A percentile compares a stretch with the other conserved stretches of the same genome.
Evolutionary conservation across 441 rosid genomes (phyloP).

Genomic region (Brassica balearica): DNA sequence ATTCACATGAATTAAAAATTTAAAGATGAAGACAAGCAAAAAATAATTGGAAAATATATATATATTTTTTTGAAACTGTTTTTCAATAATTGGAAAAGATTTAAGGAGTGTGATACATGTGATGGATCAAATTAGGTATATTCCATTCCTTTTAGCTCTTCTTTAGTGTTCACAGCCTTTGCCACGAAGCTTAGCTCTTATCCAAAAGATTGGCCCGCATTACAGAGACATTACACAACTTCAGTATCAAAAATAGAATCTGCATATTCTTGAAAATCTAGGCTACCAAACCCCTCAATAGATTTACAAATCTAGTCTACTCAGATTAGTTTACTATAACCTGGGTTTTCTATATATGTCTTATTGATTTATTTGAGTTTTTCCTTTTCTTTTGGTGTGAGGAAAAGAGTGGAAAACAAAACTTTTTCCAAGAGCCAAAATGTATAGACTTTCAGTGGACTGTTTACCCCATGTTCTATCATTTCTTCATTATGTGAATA

Average conservation of each 20-base stretch:
- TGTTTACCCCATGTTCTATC: too few relatives aligned
- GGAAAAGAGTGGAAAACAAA: slow-evolving; percentile 3
- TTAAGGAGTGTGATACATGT: slow-evolving; percentile 15
- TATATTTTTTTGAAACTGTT: too few relatives aligned
- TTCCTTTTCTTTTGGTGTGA: not conserved
- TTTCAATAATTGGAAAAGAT: slow-evolving; percentile 5
- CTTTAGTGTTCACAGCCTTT: slow-evolving; percentile 15
- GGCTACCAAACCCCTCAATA: not conserved
- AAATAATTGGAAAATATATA: slow-evolving; percentile 5
- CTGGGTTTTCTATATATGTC: not conserved
- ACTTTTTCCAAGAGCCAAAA: not conserved
- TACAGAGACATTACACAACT: slow-evolving; percentile 8
- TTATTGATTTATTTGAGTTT: not conserved
- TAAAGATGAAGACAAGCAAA: not conserved
- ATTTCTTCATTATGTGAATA: not conserved
- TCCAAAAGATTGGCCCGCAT: slow-evolving; percentile 21
- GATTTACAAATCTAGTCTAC: not conserved
- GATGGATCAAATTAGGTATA: slow-evolving; percentile 34
- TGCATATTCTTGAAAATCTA: not conserved
- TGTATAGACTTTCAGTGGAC: not conserved
- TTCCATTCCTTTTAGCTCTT: slow-evolving; percentile 3
- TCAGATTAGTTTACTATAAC: not conserved
- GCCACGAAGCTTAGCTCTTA: slow-evolving; percentile 26
- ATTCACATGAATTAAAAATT: not conserved
- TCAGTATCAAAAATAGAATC: slow-evolving; percentile 10